A percentile compares a stretch with the other conserved stretches of the same genome.
phyloP scores from a whole-genome alignment of 768 basidiomycete genomes.

The Collybia sp. region DNA sequence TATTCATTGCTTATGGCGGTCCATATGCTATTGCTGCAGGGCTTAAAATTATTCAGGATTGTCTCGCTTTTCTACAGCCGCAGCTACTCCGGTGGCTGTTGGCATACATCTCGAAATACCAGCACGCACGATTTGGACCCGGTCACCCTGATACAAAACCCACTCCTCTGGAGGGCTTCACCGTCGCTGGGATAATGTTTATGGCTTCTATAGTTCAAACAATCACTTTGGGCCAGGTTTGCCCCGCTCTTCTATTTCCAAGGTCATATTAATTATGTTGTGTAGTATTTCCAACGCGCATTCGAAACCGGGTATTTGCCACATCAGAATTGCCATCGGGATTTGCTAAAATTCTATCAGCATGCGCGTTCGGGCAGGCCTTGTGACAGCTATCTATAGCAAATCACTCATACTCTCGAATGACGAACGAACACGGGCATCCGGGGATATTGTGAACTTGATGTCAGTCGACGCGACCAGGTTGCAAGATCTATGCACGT shows the following conservation, averaged over 20 bases:
- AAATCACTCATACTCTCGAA: conserved; percentile 86
- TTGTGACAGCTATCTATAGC: conserved; percentile 80
- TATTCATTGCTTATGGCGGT: conserved; percentile 74
- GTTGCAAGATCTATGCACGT: conserved; percentile 77
- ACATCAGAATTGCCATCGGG: background rate
- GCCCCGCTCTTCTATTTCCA: background rate
- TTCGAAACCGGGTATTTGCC: conserved; percentile 58
- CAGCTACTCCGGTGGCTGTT: conserved; percentile 79
- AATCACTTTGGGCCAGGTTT: conserved; percentile 71
- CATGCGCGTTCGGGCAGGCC: conserved; percentile 90
- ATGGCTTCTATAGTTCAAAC: conserved; percentile 75
- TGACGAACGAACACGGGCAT: conserved; percentile 74
- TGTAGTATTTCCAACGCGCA: conserved; percentile 79
- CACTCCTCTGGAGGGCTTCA: conserved; percentile 60
- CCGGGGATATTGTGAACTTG: conserved; percentile 92
- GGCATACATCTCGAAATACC: conserved; percentile 78
- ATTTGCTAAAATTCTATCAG: conserved; percentile 21
- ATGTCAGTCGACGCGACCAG: conserved; percentile 86
- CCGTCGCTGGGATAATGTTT: conserved; percentile 79
- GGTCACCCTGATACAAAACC: conserved; percentile 19
- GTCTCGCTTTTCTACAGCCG: conserved; percentile 80
- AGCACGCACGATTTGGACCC: conserved; percentile 37
- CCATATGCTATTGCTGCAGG: conserved; percentile 59
- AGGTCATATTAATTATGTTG: background rate
- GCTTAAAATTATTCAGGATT: conserved; percentile 79